Conservation (phyloP, 768 basidiomycete species). For the Lactarius hatsudake region DNA sequence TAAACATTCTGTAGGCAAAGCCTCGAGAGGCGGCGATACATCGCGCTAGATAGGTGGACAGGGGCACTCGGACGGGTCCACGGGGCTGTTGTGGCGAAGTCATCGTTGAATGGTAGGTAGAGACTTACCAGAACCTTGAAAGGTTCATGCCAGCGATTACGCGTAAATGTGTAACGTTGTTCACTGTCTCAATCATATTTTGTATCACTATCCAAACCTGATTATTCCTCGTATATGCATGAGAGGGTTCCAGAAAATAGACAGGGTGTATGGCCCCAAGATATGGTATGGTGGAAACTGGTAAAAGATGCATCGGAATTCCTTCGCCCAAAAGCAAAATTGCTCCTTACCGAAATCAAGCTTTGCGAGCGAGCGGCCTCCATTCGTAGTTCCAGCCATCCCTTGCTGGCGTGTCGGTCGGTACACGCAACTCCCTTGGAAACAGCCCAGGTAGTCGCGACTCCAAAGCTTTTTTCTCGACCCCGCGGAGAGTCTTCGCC, state of each 20-base stretch:
- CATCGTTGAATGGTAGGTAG: conserved; percentile 36
- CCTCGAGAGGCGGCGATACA: conserved; percentile 83
- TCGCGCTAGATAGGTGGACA: conserved; percentile 79
- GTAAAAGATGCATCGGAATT: background rate
- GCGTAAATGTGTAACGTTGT: conserved; percentile 7
- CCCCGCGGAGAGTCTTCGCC: conserved; percentile 57
- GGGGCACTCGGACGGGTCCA: conserved; percentile 78
- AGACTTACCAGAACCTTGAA: conserved; percentile 17
- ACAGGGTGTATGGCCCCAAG: background rate
- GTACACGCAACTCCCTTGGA: conserved; percentile 82
- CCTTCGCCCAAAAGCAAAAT: background rate
- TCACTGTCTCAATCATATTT: conserved; percentile 13
- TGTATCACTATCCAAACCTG: conserved; percentile 18
- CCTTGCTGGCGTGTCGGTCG: conserved; percentile 79
- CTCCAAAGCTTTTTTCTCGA: conserved; percentile 70
- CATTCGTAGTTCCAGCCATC: conserved; percentile 88
- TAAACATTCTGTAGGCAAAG: conserved; percentile 56
- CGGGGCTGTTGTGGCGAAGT: conserved; percentile 71
- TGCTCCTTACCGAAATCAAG: conserved; percentile 16
- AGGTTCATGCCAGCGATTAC: background rate
- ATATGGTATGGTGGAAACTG: background rate
- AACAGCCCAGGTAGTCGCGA: conserved; percentile 77
- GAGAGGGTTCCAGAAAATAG: background rate
- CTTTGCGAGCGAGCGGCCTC: conserved; percentile 43
- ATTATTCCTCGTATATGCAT: background rate